Conservation (phyloP, 1,139 yeast species). For the Yamadazyma buinensis region DNA sequence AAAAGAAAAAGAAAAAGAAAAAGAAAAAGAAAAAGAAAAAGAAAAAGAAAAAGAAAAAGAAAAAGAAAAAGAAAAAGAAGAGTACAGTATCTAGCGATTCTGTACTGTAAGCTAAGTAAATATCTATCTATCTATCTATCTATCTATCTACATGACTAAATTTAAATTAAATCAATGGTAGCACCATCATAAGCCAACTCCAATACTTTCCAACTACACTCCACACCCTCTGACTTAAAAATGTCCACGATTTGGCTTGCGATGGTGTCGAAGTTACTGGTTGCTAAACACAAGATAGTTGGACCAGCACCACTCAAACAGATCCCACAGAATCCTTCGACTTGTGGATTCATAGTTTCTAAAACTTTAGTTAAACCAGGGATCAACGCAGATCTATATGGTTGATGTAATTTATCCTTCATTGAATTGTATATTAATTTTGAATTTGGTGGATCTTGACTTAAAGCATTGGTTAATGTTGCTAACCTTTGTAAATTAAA, state of each 20-base stretch:
- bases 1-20: too few relatives aligned
- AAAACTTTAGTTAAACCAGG: slow-evolving; percentile 88
- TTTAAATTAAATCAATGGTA: too few relatives aligned
- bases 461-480: slow-evolving; percentile 65
- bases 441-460: slow-evolving; percentile 77
- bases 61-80: too few relatives aligned
- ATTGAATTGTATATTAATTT: slow-evolving; percentile 85
- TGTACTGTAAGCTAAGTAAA: too few relatives aligned
- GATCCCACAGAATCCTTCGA: slow-evolving; percentile 85
- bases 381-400: slow-evolving; percentile 83
- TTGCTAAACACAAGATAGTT: slow-evolving; percentile 89
- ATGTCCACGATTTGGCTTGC: slow-evolving; percentile 70
- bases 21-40: too few relatives aligned
- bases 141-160: neutral
- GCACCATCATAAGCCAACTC: slow-evolving; percentile 92
- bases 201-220: slow-evolving; percentile 77
- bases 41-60: too few relatives aligned
- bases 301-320: slow-evolving; percentile 99
- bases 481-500: slow-evolving; percentile 67
- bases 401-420: slow-evolving; percentile 97
- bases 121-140: too few relatives aligned
- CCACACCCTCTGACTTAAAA: slow-evolving; percentile 63
- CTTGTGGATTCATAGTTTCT: slow-evolving; percentile 60
- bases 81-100: too few relatives aligned
- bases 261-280: slow-evolving; percentile 79